Percentiles rank a stretch among this genome's conserved stretches.
Conservation (phyloP, 108 stramenopile genomes). For the Cyclotella kingstonii region DNA sequence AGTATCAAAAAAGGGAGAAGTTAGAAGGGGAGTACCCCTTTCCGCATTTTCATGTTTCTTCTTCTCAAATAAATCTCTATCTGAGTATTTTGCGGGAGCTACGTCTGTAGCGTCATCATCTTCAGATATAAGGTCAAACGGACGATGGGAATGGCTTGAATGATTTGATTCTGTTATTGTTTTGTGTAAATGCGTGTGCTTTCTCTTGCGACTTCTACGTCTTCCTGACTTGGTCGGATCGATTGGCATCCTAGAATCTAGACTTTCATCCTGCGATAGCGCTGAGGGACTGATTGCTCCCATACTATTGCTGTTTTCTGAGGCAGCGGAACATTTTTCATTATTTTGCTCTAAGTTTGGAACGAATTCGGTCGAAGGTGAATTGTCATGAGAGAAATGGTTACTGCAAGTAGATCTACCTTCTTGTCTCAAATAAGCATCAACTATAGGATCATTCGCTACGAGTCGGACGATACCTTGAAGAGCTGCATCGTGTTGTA, state of each 20-base stretch:
- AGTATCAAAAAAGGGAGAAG: background rate
- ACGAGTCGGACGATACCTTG: conserved; percentile 38
- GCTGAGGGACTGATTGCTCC: background rate
- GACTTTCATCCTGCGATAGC: background rate
- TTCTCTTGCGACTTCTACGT: conserved; percentile 25
- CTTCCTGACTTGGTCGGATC: conserved; percentile 45
- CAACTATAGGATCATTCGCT: conserved; percentile 45
- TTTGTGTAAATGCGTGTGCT: conserved; percentile 4
- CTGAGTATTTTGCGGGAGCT: background rate
- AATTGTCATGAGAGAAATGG: background rate
- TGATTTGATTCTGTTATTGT: background rate
- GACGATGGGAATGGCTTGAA: background rate
- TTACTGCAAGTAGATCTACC: background rate
- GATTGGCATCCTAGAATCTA: background rate
- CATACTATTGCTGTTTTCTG: background rate
- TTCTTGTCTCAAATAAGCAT: conserved; percentile 24
- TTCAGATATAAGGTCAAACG: background rate
- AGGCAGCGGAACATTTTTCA: too few species aligned
- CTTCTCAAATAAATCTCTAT: background rate
- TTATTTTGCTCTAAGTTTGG: too few species aligned
- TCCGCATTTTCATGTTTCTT: background rate
- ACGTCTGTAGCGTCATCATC: background rate
- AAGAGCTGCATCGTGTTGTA: conserved; percentile 30
- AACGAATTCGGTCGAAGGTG: too few species aligned
- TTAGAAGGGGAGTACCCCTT: background rate